Evolutionary conservation across 371 early-diverging fungal species (phyloP), one percentile per base, ranked within the genome.

Genomic region (Globomyces sp.): DNA sequence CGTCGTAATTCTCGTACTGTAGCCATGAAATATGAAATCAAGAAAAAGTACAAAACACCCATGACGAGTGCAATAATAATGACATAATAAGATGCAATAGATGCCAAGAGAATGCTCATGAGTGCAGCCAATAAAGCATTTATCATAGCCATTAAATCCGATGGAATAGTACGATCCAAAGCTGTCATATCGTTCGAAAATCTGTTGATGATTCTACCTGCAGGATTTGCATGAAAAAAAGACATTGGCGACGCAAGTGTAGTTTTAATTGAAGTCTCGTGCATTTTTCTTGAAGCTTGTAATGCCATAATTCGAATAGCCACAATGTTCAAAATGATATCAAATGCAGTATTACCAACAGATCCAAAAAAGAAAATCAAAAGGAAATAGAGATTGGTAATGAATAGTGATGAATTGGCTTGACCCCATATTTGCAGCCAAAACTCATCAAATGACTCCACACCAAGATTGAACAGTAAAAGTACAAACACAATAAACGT

Each of bases 191-290:
- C 91, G 10, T 83, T 82, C 1, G 88, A 86, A 68, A 94, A 92
- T 36, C 92, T 82, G 64, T 90, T 90, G 63, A 94, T 80, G 65
- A 94, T 88, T 55, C 92, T 84, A 11, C 92, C 93, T 5, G 91
- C 42, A 3, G 94, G 94, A 6, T 89, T 91, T 0, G 89, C 86
- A 63, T 94, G 92, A 73, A 90, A 93, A 71, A 93, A 93, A 1
- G 86, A 77, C 61, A 90, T 79, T 9, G 88, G 88, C 0, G 90
- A 84, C 9, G 82, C 78, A 42, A 91, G 67, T 5, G 89, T 80
- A 57, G 85, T 80, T 13, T 79, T 70, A 41, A 93, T 65, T 6
- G 91, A 78, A 8, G 77, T 76, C 2, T 76, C 68, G 65, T 92
- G 91, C 59, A 58, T 49, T 49, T 49, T 49, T 34, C 13, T 49